phyloP scores from a whole-genome alignment of 2,329 filamentous ascomycete species.

The Juglanconis oblonga region DNA sequence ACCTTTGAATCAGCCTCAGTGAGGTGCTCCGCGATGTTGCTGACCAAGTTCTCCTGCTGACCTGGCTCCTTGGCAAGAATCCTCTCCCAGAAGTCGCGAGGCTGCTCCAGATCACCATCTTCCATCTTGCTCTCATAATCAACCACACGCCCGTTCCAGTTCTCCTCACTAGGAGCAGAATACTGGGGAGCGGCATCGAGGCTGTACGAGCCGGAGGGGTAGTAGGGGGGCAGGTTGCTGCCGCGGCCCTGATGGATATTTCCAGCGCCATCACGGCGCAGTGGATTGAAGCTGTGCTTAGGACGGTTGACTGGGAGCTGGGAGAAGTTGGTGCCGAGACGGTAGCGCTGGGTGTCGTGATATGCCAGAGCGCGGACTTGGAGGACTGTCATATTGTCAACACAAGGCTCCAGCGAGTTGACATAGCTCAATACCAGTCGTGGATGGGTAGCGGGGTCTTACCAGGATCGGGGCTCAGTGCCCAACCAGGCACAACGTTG shows the following conservation, averaged over 20 bases:
- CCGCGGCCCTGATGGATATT: conserved; percentile 26
- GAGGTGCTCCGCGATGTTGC: conserved; percentile 26
- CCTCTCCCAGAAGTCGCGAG: conserved; percentile 12
- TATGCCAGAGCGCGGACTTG: conserved; percentile 55
- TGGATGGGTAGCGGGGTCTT: background rate
- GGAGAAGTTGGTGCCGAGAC: conserved; percentile 57
- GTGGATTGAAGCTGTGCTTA: conserved; percentile 31
- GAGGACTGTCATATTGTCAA: conserved; percentile 35
- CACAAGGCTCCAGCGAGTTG: background rate
- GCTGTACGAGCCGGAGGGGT: background rate
- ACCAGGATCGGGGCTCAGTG: conserved; percentile 47
- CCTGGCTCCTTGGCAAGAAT: conserved; percentile 29
- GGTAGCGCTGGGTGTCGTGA: conserved; percentile 54
- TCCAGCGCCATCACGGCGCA: conserved; percentile 37
- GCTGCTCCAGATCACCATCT: conserved; percentile 15
- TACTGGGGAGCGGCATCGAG: conserved; percentile 7
- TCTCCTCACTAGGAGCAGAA: conserved; percentile 8
- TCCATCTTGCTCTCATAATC: conserved; percentile 6
- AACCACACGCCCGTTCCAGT: conserved; percentile 14
- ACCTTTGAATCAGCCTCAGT: conserved; percentile 21
- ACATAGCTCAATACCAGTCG: too few relatives aligned
- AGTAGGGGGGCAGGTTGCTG: conserved; percentile 7
- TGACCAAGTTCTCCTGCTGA: conserved; percentile 30
- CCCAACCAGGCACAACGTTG: conserved; percentile 54
- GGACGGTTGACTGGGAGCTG: conserved; percentile 52